These are phyloP conservation scores for Talaromyces ruber DNA, from an alignment of 495 filamentous ascomycete species.

Conservation along the genomic window DNA sequence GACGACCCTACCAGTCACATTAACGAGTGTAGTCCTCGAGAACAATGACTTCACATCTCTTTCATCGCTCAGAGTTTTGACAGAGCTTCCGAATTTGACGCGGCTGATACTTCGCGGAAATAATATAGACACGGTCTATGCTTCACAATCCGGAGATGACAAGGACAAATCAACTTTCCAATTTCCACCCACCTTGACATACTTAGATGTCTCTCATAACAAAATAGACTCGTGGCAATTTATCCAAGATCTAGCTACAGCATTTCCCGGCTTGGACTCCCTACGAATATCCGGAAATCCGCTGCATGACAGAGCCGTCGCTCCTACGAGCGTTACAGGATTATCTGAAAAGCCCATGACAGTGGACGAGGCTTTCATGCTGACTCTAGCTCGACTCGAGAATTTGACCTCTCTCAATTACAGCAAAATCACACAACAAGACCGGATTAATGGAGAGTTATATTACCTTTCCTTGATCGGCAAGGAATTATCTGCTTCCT, in stretches of 20 bases:
- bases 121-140: conserved; percentile 23
- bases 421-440: conserved; percentile 57
- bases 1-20: conserved; percentile 28
- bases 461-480: conserved; percentile 83
- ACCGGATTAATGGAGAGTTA: conserved; percentile 79
- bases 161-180: conserved; percentile 18
- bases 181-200: conserved; percentile 35
- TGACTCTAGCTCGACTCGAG: conserved; percentile 70
- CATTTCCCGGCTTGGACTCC: conserved; percentile 56
- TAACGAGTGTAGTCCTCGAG: conserved; percentile 61
- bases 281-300: conserved; percentile 82
- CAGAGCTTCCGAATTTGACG: conserved; percentile 49
- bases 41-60: conserved; percentile 63
- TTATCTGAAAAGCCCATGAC: conserved; percentile 36
- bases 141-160: not conserved
- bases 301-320: conserved; percentile 55
- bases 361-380: conserved; percentile 75
- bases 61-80: conserved; percentile 46
- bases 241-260: conserved; percentile 52
- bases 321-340: conserved; percentile 22
- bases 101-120: conserved; percentile 38
- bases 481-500: conserved; percentile 55
- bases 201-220: conserved; percentile 79
- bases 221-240: conserved; percentile 59
- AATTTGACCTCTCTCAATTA: conserved; percentile 67